Conservation (phyloP, 1,284 basidiomycete genomes). For the Volvariella surrecta region DNA sequence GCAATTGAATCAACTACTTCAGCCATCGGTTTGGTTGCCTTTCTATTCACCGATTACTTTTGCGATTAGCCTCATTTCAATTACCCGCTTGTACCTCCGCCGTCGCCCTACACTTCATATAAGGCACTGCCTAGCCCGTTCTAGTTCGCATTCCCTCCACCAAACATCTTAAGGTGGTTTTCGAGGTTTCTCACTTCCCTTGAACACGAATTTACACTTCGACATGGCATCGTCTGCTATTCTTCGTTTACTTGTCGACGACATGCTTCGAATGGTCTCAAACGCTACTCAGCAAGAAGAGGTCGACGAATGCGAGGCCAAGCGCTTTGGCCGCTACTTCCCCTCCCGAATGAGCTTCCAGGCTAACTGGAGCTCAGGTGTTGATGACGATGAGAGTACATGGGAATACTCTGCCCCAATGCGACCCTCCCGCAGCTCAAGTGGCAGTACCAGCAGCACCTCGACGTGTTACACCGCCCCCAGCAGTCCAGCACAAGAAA, state of each 20-base stretch:
- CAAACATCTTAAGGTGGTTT: no score
- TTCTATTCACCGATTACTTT: no score
- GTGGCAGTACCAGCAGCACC: slow-evolving; percentile 9
- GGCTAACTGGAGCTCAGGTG: slow-evolving; percentile 14
- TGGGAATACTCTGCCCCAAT: slow-evolving; percentile 27
- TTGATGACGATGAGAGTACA: slow-evolving; percentile 19
- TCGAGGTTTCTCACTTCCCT: no score
- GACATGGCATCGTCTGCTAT: no score
- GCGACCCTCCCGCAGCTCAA: slow-evolving; percentile 16
- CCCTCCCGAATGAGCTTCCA: slow-evolving; percentile 15
- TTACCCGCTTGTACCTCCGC: no score
- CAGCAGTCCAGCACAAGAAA: slow-evolving; percentile 31
- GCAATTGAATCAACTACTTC: no score
- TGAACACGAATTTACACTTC: no score
- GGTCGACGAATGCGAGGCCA: slow-evolving; percentile 9
- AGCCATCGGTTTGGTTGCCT: no score
- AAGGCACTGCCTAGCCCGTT: no score
- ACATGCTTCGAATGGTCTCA: neutral
- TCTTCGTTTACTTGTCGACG: neutral
- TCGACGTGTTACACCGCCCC: slow-evolving; percentile 12
- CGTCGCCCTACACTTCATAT: no score
- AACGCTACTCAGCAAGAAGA: neutral
- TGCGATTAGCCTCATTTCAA: no score
- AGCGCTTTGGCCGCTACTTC: slow-evolving; percentile 24
- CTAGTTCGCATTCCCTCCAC: no score